Conservation (phyloP, 495 filamentous ascomycete species). For the Xylaria nigripes region DNA sequence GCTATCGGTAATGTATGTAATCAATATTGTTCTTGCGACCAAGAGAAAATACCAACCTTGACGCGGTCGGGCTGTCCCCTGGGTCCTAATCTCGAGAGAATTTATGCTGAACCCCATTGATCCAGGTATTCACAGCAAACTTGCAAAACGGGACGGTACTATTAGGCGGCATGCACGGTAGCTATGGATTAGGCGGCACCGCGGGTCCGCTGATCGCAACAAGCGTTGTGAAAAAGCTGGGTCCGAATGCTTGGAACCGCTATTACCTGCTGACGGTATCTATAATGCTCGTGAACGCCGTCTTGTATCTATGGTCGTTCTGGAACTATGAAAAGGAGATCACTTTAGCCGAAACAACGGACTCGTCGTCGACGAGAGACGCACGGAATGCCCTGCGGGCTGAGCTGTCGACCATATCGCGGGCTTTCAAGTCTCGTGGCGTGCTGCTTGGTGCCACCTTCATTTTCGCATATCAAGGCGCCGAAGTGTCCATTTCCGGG, state of each 20-base stretch:
- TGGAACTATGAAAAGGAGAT: constrained; percentile 46
- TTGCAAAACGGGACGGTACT: constrained; percentile 53
- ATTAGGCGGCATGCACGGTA: constrained; percentile 57
- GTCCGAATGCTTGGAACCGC: constrained; percentile 43
- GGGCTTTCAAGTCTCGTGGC: constrained; percentile 46
- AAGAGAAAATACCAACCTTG: neutral
- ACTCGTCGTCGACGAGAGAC: neutral
- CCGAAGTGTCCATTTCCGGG: constrained; percentile 68
- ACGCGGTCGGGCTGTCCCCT: neutral
- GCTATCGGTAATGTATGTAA: constrained; percentile 54
- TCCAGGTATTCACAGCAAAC: constrained; percentile 55
- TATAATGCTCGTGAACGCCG: constrained; percentile 42
- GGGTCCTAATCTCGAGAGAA: neutral
- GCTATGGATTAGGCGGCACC: constrained; percentile 66
- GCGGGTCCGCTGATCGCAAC: constrained; percentile 66
- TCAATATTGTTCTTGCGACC: neutral
- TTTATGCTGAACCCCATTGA: neutral
- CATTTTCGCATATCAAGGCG: constrained; percentile 76
- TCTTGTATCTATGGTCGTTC: constrained; percentile 50
- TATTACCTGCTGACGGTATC: constrained; percentile 54
- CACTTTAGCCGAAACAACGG: neutral
- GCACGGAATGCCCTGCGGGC: neutral
- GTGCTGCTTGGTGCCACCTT: constrained; percentile 66
- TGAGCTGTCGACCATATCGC: constrained; percentile 25
- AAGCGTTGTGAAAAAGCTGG: constrained; percentile 40